Conservation (phyloP, 1,284 basidiomycete genomes). For the Fomitopsis palustris region DNA sequence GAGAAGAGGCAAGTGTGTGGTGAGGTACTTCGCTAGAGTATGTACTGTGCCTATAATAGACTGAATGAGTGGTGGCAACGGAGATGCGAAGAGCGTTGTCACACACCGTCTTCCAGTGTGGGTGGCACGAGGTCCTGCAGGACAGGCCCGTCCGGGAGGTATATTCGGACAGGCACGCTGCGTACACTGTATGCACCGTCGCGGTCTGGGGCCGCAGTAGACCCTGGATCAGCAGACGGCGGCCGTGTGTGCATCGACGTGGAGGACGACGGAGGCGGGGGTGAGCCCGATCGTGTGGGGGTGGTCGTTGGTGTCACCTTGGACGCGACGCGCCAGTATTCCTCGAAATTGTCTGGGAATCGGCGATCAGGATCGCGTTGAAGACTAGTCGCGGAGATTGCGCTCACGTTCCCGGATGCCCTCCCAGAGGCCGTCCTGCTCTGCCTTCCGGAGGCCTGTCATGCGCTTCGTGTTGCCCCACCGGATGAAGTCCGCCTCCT, state of each 20-base stretch:
- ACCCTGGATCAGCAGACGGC: constrained; percentile 59
- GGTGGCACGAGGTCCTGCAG: constrained; percentile 88
- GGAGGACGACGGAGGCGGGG: constrained; percentile 46
- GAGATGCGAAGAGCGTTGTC: neutral
- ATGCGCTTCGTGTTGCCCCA: constrained; percentile 94
- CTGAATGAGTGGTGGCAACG: constrained; percentile 6
- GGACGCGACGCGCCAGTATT: constrained; percentile 88
- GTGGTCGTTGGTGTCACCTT: constrained; percentile 75
- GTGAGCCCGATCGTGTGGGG: constrained; percentile 51
- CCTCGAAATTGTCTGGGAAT: constrained; percentile 84
- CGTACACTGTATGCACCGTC: constrained; percentile 83
- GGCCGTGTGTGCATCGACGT: constrained; percentile 60
- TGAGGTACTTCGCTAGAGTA: constrained; percentile 58
- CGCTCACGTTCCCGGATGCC: constrained; percentile 86
- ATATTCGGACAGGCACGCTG: constrained; percentile 85
- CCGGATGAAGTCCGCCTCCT: constrained; percentile 92
- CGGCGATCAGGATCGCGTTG: neutral
- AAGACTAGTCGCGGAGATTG: neutral
- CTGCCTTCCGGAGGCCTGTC: constrained; percentile 81
- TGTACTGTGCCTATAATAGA: constrained; percentile 47
- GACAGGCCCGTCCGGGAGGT: constrained; percentile 89
- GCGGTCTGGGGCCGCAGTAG: constrained; percentile 44
- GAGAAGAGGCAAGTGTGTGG: constrained; percentile 60
- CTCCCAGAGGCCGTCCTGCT: constrained; percentile 94
- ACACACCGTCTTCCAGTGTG: constrained; percentile 60